Evolutionary conservation across 1,139 yeast species (phyloP), one percentile per base, ranked within the genome.

Genomic region (Waltiozyma sp.): DNA sequence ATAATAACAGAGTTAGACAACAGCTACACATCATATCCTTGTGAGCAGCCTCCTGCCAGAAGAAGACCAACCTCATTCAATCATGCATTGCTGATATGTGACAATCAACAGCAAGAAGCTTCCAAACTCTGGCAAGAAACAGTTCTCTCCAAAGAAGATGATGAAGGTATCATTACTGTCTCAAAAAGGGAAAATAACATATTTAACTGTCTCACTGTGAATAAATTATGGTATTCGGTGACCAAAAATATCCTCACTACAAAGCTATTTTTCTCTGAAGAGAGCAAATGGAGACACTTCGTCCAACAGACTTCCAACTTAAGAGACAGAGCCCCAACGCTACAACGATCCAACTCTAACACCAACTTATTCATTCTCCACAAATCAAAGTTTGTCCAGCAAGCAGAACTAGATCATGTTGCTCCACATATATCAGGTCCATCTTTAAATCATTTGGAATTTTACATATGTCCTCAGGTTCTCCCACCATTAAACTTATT

Each of bases 401-500:
- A 80, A 57, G 50, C 50, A 11, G 72, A 75, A 23, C 48, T 77
- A 16, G 70, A 73, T 34, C 40, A 50, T 13, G 52, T 74, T 13
- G 61, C 69, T 3, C 48, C 53, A 2, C 37, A 54, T 1, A 57
- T 80, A 37, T 75, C 75, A 37, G 66, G 70, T 6, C 18, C 34
- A 14, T 65, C 70, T 35, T 60, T 88, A 40, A 66, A 69, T 47
- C 75, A 83, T 80, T 66, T 89, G 37, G 95, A 88, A 59, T 69
- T 88, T 51, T 87, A 83, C 62, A 82, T 89, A 59, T 88, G 96
- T 58, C 93, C 95, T 3, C 69, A 70, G 43, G 59, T 85, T 33
- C 55, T 71, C 3, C 95, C 95, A 28, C 70, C 75, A 0, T 52
- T 63, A 5, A 41, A 52, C 47, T 71, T 65, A 57, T 72, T 69